Evolutionary conservation across 2,329 filamentous ascomycete species (phyloP), one percentile per base, ranked within the genome.

Genomic region (Phyllosticta paracitricarpa): DNA sequence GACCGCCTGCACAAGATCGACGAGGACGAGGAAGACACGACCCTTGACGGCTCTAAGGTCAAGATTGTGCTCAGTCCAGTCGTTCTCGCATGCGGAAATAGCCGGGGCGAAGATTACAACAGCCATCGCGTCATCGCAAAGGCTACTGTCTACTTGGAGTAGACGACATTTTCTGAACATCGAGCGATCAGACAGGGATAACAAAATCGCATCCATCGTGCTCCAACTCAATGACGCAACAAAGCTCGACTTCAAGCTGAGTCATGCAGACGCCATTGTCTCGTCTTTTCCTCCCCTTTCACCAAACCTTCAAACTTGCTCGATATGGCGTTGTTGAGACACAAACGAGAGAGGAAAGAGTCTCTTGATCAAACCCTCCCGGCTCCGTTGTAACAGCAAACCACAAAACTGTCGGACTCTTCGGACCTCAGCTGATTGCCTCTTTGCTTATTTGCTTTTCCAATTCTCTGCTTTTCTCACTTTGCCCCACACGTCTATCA

Each of bases 1-100:
- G 57, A 59, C 19, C 57, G 57, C 14, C 22, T 54, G 3, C 52
- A 59, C 35, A 59, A 53, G 51, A 26, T 59, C 4, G 57, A 57
- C 9, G 55, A 59, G 2, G 57, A 59, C 28, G 51, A 59, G 28
- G 51, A 54, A 3, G 30, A 59, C 12, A 17, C 14, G 2, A 8
- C 26, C 9, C 7, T 26, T 14, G 57, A 59, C 25, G 57, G 57
- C 2, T n/a, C 53, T 9, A 7, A 2, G 26, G 26, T 54, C 26
- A 48, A 24, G 24, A 40, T 59, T 14, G 30, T 54, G 4, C 5
- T 54, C 4, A 59, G 51, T 19, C 57, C 57, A 10, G 4, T 24
- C 10, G 51, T 59, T 4, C 6, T n/a, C 1, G 51, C 26, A 0
- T 7, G 4, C n/a, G 57, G 57, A 24, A 33, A 59, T 28, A 10